Evolutionary conservation across 495 filamentous ascomycete genomes (phyloP).

Genomic region (Penicillium lividum): DNA sequence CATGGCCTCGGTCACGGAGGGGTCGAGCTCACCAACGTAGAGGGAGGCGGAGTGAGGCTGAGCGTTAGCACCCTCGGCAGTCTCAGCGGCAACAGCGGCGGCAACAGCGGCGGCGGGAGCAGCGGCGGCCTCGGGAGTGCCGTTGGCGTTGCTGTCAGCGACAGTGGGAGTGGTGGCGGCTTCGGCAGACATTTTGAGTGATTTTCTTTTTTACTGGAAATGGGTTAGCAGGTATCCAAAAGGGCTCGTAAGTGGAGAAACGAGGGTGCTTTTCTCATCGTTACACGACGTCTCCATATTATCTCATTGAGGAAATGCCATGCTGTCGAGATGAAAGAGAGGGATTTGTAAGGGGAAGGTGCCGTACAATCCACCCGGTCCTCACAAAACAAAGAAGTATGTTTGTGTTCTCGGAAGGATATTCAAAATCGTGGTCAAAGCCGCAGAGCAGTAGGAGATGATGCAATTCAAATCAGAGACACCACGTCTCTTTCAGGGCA

Average conservation of each 20-base stretch:
- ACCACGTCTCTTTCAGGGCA: not conserved
- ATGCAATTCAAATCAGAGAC: not conserved
- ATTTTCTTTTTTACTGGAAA: conserved; percentile 18
- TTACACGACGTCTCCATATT: conserved; percentile 21
- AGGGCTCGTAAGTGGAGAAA: conserved; percentile 2
- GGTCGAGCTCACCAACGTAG: conserved; percentile 98
- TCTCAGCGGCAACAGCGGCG: conserved; percentile 24
- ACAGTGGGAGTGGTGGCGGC: conserved; percentile 43
- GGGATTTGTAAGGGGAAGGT: conserved; percentile 8
- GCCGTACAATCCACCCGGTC: conserved; percentile 14
- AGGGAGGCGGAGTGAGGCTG: conserved; percentile 94
- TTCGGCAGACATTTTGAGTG: conserved; percentile 50
- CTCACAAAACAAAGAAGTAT: conserved; percentile 24
- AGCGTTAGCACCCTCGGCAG: conserved; percentile 59
- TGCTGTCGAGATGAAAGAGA: conserved; percentile 4
- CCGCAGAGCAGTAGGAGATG: not conserved
- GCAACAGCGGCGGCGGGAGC: conserved; percentile 31
- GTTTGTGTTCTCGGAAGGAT: conserved; percentile 1
- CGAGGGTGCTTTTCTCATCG: conserved; percentile 7
- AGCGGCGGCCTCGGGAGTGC: conserved; percentile 39
- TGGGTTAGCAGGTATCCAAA: conserved; percentile 18
- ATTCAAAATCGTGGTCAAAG: not conserved
- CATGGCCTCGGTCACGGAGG: conserved; percentile 98
- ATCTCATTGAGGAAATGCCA: conserved; percentile 12
- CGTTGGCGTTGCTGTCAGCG: conserved; percentile 43